Conservation (phyloP, 2,329 filamentous ascomycete species). For the Botrytis hyacinthi region DNA sequence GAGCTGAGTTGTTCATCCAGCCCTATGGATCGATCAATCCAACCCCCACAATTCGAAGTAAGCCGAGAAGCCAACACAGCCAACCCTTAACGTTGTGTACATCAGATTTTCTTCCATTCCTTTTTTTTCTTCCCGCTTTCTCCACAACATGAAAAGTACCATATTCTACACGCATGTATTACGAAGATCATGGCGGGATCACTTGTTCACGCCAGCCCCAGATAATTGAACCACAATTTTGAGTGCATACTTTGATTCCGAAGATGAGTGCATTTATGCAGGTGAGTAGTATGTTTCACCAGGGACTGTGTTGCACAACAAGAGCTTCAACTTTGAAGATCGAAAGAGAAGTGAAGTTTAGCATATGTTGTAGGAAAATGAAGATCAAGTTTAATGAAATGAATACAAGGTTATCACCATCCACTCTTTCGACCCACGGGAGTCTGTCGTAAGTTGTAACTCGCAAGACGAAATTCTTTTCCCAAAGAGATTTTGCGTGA, state of each 20-base stretch:
- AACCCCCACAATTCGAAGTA: slow-evolving; percentile 1
- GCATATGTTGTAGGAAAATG: not conserved
- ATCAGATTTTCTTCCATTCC: not conserved
- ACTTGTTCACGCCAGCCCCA: slow-evolving; percentile 15
- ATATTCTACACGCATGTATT: not conserved
- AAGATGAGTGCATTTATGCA: slow-evolving; percentile 5
- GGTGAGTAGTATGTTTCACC: slow-evolving; percentile 4
- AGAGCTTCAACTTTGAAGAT: not conserved
- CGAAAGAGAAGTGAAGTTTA: not conserved
- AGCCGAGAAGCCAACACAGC: not conserved
- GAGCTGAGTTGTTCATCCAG: slow-evolving; percentile 1
- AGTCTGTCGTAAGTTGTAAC: not conserved
- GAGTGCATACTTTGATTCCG: not conserved
- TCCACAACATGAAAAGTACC: not conserved
- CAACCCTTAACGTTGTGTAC: slow-evolving; percentile 7
- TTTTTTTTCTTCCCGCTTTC: slow-evolving; percentile 2
- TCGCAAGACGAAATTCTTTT: not conserved
- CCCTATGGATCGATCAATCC: slow-evolving; percentile 1
- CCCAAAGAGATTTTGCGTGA: not conserved
- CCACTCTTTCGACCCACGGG: not conserved
- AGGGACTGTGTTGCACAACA: not conserved
- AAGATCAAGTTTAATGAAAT: not conserved
- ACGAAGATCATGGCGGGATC: slow-evolving; percentile 7
- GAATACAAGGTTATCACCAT: not conserved
- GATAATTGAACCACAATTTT: not conserved